Conservation (phyloP, 176 grass and related monocot species). For the Olyra latifolia region DNA sequence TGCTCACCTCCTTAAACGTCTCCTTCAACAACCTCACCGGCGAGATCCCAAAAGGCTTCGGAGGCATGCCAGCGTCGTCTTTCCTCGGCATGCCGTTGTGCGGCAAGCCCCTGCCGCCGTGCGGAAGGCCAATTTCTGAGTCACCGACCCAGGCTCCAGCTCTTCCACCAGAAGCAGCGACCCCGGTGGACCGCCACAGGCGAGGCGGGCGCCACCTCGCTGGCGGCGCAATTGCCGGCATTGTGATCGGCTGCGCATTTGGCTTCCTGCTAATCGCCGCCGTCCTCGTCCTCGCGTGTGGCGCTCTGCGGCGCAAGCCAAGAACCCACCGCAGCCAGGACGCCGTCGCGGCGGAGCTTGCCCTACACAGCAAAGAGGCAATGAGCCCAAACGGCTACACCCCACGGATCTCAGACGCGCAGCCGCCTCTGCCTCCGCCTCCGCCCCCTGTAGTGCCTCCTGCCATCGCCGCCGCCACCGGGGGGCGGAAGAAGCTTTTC, state of each 20-base stretch:
- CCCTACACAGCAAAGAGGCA: slow-evolving; percentile 55
- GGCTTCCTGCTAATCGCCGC: slow-evolving; percentile 45
- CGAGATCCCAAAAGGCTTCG: slow-evolving; percentile 45
- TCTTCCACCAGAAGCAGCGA: neutral
- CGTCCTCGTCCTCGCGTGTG: slow-evolving; percentile 38
- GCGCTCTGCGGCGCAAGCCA: slow-evolving; percentile 6
- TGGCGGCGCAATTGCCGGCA: slow-evolving; percentile 61
- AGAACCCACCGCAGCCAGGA: slow-evolving; percentile 30
- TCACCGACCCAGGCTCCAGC: slow-evolving; percentile 34
- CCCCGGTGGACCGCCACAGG: neutral
- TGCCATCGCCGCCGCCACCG: neutral
- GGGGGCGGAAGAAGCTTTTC: slow-evolving; percentile 54
- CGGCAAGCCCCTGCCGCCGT: slow-evolving; percentile 61
- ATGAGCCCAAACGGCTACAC: slow-evolving; percentile 53
- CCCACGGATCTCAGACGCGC: slow-evolving; percentile 20
- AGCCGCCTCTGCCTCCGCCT: neutral
- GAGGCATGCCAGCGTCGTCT: slow-evolving; percentile 39
- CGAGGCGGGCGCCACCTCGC: slow-evolving; percentile 29
- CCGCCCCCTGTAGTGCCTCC: neutral
- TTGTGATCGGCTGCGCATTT: slow-evolving; percentile 45
- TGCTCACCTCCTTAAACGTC: slow-evolving; percentile 53
- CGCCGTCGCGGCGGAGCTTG: slow-evolving; percentile 57
- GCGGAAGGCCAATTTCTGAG: neutral
- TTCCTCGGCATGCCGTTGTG: slow-evolving; percentile 77
- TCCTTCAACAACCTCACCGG: slow-evolving; percentile 85